phyloP scores from a whole-genome alignment of 257 asterid genomes.

The Fraxinus americana region DNA sequence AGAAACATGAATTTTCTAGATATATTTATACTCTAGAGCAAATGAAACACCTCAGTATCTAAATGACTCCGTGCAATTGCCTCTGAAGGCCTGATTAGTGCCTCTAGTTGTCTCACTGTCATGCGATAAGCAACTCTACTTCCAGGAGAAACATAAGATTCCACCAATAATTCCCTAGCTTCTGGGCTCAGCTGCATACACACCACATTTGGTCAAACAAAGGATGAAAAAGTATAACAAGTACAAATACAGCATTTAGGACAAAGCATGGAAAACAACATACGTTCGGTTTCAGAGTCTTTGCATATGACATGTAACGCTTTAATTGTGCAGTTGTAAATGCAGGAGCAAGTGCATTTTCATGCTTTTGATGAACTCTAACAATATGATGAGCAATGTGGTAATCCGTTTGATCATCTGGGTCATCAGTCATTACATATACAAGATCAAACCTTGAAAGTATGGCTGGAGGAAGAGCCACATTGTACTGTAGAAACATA shows the following conservation, averaged over 20 bases:
- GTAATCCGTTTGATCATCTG: conserved; percentile 91
- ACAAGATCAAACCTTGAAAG: conserved; percentile 98
- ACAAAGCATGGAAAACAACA: background rate
- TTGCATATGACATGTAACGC: conserved; percentile 86
- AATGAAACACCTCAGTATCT: conserved; percentile 62
- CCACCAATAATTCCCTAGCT: conserved; percentile 79
- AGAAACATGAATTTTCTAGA: background rate
- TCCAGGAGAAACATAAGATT: conserved; percentile 87
- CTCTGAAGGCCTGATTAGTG: conserved; percentile 91
- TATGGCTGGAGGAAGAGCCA: conserved; percentile 98
- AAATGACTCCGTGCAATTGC: conserved; percentile 92
- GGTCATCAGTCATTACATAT: conserved; percentile 98
- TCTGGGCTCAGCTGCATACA: conserved; percentile 69
- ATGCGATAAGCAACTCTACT: conserved; percentile 98
- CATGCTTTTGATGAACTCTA: conserved; percentile 84
- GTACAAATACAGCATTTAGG: background rate
- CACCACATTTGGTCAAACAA: conserved; percentile 25
- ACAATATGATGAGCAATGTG: conserved; percentile 95
- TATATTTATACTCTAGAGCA: background rate
- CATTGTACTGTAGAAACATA: conserved; percentile 75
- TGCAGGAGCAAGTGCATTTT: conserved; percentile 82
- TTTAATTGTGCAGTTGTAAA: conserved; percentile 81
- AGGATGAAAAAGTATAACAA: background rate
- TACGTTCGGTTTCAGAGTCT: conserved; percentile 93
- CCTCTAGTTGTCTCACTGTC: conserved; percentile 98